Conservation (phyloP, 768 basidiomycete species). For the Lentinula raphanica region DNA sequence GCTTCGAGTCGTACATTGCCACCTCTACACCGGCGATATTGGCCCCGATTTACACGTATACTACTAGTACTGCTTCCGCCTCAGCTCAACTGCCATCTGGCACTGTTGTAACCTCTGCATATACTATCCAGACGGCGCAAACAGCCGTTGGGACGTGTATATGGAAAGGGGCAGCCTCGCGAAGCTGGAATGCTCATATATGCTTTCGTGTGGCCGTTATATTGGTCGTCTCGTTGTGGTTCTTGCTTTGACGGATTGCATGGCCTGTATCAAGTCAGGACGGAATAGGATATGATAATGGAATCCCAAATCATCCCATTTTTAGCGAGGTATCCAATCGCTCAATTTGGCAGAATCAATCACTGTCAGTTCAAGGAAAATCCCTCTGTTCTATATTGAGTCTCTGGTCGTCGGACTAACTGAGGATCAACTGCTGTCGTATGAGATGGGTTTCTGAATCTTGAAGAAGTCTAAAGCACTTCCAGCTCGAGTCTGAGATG, state of each 20-base stretch:
- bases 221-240: background rate
- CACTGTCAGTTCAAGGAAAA: no score
- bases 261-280: no score
- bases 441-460: no score
- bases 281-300: no score
- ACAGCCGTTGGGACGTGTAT: slow-evolving; percentile 5
- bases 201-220: background rate
- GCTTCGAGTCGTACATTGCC: slow-evolving; percentile 9
- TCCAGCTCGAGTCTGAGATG: background rate
- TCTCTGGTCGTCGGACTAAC: no score
- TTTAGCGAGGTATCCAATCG: no score
- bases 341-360: no score
- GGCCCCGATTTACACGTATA: slow-evolving; percentile 5
- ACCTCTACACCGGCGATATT: slow-evolving; percentile 6
- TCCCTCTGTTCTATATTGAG: no score
- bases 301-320: no score
- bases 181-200: background rate
- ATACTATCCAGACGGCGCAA: background rate
- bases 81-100: background rate
- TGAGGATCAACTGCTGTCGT: no score
- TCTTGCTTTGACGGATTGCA: background rate
- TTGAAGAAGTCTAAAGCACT: no score
- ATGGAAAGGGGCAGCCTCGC: background rate
- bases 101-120: background rate
- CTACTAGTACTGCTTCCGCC: background rate